These are phyloP conservation scores for Sarcocystis neurona DNA, from an alignment of 169 alveolate genomes.

Conservation along the genomic window DNA sequence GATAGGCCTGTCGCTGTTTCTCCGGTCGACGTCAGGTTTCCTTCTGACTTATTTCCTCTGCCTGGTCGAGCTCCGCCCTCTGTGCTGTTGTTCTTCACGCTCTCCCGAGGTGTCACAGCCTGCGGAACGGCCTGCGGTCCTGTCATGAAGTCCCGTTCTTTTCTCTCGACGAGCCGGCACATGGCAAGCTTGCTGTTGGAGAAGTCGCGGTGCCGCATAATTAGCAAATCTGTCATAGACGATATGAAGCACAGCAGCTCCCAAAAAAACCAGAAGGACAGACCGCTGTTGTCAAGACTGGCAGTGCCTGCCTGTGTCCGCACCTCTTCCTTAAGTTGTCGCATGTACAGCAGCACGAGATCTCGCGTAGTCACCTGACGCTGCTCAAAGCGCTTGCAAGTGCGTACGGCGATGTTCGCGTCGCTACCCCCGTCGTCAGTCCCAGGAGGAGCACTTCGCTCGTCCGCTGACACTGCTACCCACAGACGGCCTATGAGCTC, in stretches of 20 bases:
- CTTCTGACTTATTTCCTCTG: too few relatives aligned
- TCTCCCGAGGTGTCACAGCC: too few relatives aligned
- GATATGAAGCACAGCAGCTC: neutral
- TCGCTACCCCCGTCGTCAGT: neutral
- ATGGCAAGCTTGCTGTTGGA: too few relatives aligned
- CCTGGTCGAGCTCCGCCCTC: too few relatives aligned
- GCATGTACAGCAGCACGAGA: constrained; percentile 12
- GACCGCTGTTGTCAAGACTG: neutral
- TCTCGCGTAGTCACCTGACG: constrained; percentile 1
- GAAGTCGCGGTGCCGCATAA: too few relatives aligned
- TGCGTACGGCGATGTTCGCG: neutral
- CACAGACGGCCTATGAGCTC: neutral
- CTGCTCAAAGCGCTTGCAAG: constrained; percentile 6
- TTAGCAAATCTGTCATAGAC: neutral
- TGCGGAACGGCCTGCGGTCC: too few relatives aligned
- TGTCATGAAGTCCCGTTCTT: too few relatives aligned
- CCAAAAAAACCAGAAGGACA: constrained; percentile 20
- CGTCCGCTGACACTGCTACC: neutral
- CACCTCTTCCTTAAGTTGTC: neutral
- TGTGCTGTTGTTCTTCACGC: too few relatives aligned
- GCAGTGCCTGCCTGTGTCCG: neutral
- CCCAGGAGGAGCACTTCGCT: neutral
- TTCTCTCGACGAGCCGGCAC: too few relatives aligned
- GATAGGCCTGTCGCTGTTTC: too few relatives aligned
- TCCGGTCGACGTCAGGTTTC: too few relatives aligned